Percentiles rank a stretch among this genome's conserved stretches.
Conservation (phyloP, 148 eudicot species). For the Nepenthes gracilis region DNA sequence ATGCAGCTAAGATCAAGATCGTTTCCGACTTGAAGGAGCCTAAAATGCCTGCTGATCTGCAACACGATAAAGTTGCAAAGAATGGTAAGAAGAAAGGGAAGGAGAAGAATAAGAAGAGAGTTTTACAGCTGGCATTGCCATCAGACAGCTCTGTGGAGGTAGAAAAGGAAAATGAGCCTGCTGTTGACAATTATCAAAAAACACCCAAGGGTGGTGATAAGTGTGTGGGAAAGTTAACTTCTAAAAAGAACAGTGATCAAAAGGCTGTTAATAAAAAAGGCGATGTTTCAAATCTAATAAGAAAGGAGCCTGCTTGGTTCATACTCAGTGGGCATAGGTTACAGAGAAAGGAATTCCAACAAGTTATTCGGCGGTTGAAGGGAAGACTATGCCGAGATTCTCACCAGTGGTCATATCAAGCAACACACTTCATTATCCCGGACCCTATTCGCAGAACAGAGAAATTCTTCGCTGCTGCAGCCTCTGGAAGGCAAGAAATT, state of each 20-base stretch:
- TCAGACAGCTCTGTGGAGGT: too few species aligned
- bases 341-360: constrained; percentile 86
- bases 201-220: too few species aligned
- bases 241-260: constrained; percentile 7
- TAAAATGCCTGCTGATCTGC: background rate
- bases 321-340: constrained; percentile 79
- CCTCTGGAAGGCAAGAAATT: constrained; percentile 70
- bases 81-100: background rate
- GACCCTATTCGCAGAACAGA: constrained; percentile 89
- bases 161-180: too few species aligned
- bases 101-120: background rate
- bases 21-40: background rate
- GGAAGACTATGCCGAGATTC: constrained; percentile 89
- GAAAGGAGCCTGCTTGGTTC: constrained; percentile 49
- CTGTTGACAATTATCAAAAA: too few species aligned
- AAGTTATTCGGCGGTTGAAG: constrained; percentile 60
- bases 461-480: constrained; percentile 96
- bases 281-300: background rate
- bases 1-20: background rate
- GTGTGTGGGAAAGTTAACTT: too few species aligned
- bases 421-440: constrained; percentile 85
- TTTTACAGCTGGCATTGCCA: background rate
- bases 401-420: constrained; percentile 96
- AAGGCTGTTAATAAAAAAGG: constrained; percentile 5
- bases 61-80: background rate